A percentile compares a stretch with the other conserved stretches of the same genome.
These are phyloP conservation scores for Termitomyces sp. DNA, from an alignment of 768 basidiomycete genomes.

Conservation along the genomic window DNA sequence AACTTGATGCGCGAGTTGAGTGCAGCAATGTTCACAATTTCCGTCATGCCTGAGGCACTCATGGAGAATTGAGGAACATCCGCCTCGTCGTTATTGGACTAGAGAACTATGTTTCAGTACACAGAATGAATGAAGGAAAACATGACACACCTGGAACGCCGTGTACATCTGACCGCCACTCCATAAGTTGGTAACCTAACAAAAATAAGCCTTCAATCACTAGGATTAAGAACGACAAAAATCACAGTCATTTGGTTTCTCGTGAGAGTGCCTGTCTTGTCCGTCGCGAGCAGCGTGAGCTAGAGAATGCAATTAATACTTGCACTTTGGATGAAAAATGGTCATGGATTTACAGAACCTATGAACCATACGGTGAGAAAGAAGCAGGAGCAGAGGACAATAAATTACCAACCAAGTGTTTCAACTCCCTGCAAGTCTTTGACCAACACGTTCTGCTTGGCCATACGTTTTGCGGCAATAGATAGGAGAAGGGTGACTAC, in stretches of 20 bases:
- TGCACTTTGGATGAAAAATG: background rate
- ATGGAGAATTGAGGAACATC: constrained; percentile 45
- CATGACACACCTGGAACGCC: constrained; percentile 48
- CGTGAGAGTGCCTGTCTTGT: constrained; percentile 70
- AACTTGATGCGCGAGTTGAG: constrained; percentile 71
- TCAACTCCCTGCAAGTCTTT: constrained; percentile 73
- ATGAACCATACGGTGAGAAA: constrained; percentile 15
- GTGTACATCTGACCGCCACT: constrained; percentile 57
- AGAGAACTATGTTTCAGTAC: background rate
- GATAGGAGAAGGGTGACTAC: constrained; percentile 63
- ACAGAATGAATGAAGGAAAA: background rate
- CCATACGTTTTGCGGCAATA: constrained; percentile 70
- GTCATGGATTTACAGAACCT: constrained; percentile 32
- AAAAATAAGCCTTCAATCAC: background rate
- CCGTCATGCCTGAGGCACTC: constrained; percentile 52
- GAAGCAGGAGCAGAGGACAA: constrained; percentile 33
- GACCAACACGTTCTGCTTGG: constrained; percentile 65
- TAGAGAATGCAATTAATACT: constrained; percentile 19
- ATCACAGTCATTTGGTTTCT: constrained; percentile 67
- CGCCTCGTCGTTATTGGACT: constrained; percentile 67
- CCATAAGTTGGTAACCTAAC: constrained; percentile 60
- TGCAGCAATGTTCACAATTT: constrained; percentile 59
- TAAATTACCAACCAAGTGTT: constrained; percentile 44
- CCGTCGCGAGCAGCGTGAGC: constrained; percentile 64
- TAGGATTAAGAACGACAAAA: background rate